phyloP scores from a whole-genome alignment of 2,329 filamentous ascomycete species.

The Colletotrichum lentis region DNA sequence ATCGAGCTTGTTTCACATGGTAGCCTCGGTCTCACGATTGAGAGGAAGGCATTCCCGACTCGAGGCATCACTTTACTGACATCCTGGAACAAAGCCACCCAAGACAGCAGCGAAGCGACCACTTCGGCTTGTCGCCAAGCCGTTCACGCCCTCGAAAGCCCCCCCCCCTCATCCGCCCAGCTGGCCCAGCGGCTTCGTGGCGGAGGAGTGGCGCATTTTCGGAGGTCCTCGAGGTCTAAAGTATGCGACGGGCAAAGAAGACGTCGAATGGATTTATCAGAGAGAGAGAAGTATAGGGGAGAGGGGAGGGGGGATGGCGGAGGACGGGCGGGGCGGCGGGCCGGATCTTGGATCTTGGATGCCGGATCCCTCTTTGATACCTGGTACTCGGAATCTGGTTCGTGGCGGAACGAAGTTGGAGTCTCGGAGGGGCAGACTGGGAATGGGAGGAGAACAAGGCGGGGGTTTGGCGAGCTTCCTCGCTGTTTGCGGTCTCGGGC shows the following conservation, averaged over 20 bases:
- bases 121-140: not conserved
- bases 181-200: not conserved
- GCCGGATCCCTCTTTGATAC: too few relatives aligned
- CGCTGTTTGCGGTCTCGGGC: not conserved
- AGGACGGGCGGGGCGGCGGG: not conserved
- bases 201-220: not conserved
- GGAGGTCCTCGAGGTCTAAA: not conserved
- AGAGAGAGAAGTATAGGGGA: not conserved
- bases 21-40: not conserved
- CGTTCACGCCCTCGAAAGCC: too few relatives aligned
- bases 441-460: not conserved
- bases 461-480: not conserved
- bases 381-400: too few relatives aligned
- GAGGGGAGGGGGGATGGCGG: too few relatives aligned
- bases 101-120: not conserved
- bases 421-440: not conserved
- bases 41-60: not conserved
- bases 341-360: not conserved
- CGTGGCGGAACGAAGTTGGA: too few relatives aligned
- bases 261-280: too few relatives aligned
- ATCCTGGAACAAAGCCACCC: not conserved
- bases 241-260: too few relatives aligned
- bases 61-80: not conserved
- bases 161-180: not conserved
- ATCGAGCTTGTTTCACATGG: not conserved